Base-by-base conservation (phyloP, 495 filamentous ascomycete genomes). In the Aspergillus ostianus region DNA sequence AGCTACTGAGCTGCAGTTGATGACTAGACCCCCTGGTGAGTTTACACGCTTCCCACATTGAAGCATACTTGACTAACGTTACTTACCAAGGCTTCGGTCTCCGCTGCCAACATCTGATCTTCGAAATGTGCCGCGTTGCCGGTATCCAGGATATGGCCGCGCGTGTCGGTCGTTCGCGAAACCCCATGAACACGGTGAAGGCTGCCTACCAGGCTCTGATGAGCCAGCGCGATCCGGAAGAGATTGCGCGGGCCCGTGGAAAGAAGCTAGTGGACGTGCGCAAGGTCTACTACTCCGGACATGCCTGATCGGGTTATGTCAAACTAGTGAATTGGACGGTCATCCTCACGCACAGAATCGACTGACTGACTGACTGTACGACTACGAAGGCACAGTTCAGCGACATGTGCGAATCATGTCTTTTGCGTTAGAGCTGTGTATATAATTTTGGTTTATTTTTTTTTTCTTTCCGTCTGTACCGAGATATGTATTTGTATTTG, bases 151-250 rank as follows among this genome's bases (percentile, higher is more conserved):
- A 99, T 70, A 82, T 99, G 15, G 83, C 90, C 7, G 94, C 91
- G 18, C 82, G 82, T 41, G 89, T 95, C 47, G 84, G 84, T 48
- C 83, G 91, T 23, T 87, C 88, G 23, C 79, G 91, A 57, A 99
- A 97, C 80, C 89, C 88, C 55, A 95, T 98, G 91, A 99, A 99
- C 76, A 88, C 91, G 15, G 87, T 96, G 65, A 97, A 97, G 78
- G 93, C 94, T 15, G 84, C 89, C 29, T 89, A 89, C 68, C 65
- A 92, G 69, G 94, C 93, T 1, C 79, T 99, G 49, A 80, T 82
- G 75, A 88, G 74, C 75, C 94, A 99, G 79, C 83, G 80, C 58
- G 76, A 93, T 64, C 95, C 95, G 10, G 91, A 98, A 69, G 87
- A 92, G 66, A 82, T 98, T 69, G 94, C 94, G 48, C 78, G 87